These are phyloP conservation scores for Hamamelis virginiana DNA, from an alignment of 164 flowering plant genomes.

Conservation along the genomic window DNA sequence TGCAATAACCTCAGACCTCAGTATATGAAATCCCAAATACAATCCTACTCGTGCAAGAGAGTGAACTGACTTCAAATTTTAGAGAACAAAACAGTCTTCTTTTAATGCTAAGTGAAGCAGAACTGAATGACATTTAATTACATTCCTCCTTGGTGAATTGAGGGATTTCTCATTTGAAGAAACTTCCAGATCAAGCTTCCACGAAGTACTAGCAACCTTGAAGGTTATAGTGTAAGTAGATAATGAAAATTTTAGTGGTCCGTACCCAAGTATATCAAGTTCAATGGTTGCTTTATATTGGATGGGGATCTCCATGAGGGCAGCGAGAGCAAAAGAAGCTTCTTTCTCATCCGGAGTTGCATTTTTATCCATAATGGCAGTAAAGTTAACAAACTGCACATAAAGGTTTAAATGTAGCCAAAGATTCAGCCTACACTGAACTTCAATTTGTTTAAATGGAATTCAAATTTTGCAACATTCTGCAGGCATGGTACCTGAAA, in stretches of 20 bases:
- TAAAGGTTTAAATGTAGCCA: not conserved
- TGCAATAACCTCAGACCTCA: not conserved
- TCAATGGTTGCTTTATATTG: constrained; percentile 68
- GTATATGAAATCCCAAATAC: no score
- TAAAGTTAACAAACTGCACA: constrained; percentile 70
- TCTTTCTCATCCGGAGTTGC: constrained; percentile 39
- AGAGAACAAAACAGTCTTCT: no score
- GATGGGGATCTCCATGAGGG: constrained; percentile 78
- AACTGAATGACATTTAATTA: no score
- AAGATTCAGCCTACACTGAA: not conserved
- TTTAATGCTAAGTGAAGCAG: no score
- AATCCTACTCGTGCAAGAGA: no score
- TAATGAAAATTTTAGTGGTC: not conserved
- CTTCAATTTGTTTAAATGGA: not conserved
- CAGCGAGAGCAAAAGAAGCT: constrained; percentile 77
- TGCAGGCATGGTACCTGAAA: constrained; percentile 49
- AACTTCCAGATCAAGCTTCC: no score
- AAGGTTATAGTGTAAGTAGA: constrained; percentile 21
- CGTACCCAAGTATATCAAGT: constrained; percentile 54
- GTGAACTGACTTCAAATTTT: no score
- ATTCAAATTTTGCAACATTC: not conserved
- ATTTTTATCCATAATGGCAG: constrained; percentile 53
- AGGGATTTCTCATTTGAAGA: no score
- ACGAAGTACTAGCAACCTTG: no score
- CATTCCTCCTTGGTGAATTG: no score